Base-by-base conservation (phyloP, 2,329 filamentous ascomycete species). In the Colletotrichum sp. region DNA sequence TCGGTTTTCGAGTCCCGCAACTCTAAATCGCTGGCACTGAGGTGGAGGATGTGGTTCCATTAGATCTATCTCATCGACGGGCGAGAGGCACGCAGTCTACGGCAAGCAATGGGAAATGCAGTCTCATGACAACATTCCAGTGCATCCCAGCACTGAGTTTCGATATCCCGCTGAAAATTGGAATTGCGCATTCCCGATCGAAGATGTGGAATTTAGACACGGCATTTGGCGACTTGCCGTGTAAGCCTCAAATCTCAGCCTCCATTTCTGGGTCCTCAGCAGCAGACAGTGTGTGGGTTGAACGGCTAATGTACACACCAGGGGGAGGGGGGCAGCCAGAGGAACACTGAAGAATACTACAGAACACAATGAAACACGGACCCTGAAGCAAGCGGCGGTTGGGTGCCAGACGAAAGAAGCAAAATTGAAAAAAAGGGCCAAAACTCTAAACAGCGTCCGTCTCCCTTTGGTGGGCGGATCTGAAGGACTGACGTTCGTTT, bases 1-100 rank as follows among this genome's bases (percentile, higher is more conserved):
- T 69, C 32, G 73, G 57, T 65, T 64, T 55, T 57, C 34, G 34
- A 65, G 64, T 69, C 70, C 74, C 74, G 74, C 74, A 76, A 76
- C 74, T 76, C 74, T 76, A 76, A 59, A 16, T 66, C 44, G 68
- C 44, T 28, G 60, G 24, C 28, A 34, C 18, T 30, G 34, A 39
- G 26, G 36, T 21, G 24, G 64, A 28, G n/a, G 64, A 32, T 4
- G 21, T 21, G 60, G 30, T 60, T n/a, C 18, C 26, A 28, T 60
- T n/a, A 60, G 57, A n/a, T 32, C 55, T 49, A n/a, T n/a, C 55
- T 49, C 55, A 59, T 21, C 24, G 16, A 24, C 16, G 55, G n/a
- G 6, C 13, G 10, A 49, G 44, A 49, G 44, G 44, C 44, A 49
- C 44, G 44, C 9, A 49, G 44, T 21, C 10, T 6, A 49, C 0